Evolutionary conservation across 75 land plant species (phyloP), one percentile per base, ranked within the genome.

Genomic region (Isoetes taiwanensis): DNA sequence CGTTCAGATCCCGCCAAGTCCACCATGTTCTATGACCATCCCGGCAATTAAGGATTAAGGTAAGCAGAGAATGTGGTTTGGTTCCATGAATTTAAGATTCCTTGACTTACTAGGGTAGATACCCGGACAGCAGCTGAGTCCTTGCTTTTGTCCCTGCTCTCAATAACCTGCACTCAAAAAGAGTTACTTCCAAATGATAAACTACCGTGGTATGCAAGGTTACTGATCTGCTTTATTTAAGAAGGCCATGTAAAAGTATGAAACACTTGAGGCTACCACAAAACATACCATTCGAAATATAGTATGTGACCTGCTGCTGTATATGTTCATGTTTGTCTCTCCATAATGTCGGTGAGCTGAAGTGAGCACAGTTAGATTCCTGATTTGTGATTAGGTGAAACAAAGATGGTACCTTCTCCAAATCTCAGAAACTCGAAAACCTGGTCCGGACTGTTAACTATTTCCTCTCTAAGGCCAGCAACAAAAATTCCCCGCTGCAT

Each of bases 1-100:
- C 99, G 64, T 64, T 94, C 99, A 35, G 99, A 94, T 24, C 99
- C 99, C 43, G 99, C 99, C 53, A 94, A 69, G 76, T 94, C 99
- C 23, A 94, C 99, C 69, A 94, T 69, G 62, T 94, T 94, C 99
- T 94, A 52, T 56, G 54, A 3, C 21, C 16, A 54, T 28, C 1
- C 41, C 16, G 0, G 41, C 34, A 8, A n/a, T 28, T 46, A 19
- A 32, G 11, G 30, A 41, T 23, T 23, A 53, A 34, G 10, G 27
- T 12, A 20, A 19, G 2, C 11, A 3, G 26, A 0, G 2, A 43
- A 34, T 31, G 38, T 28, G 21, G 32, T 16, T 54, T 8, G 5
- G 16, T 8, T 6, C 57, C 12, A 21, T 21, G 57, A 20, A 21
- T 5, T 9, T 6, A 4, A 21, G 32, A 9, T 30, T 54, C 32